Base-by-base conservation (phyloP, 352 stramenopile genomes). In the Pythium guiyangense region DNA sequence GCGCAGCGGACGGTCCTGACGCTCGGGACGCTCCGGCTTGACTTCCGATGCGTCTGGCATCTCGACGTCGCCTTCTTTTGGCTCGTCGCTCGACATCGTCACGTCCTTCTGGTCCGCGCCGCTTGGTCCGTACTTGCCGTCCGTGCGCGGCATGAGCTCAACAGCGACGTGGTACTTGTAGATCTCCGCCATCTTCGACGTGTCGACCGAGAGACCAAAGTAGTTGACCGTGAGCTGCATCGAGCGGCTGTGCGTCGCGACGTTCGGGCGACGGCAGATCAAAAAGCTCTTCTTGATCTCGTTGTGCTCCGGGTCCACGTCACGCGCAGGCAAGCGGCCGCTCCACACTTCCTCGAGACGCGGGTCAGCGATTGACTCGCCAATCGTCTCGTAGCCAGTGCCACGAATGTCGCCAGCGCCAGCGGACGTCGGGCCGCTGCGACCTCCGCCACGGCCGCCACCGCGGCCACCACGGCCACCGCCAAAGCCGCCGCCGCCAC, bases 111-210 rank as follows among this genome's bases (percentile, higher is more conserved):
- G 49, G 27, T 74, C 44, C 5, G 43, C 62, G n/a, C 63, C 71
- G 14, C 51, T 55, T 22, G 74, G 73, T n/a, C 77, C 79, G 46
- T 90, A 88, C 49, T 77, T 84, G 15, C 57, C 55, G 49, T 74
- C 63, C n/a, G 54, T 57, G 25, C 79, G 74, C 26, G 71, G 64
- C 18, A 73, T 75, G 11, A 74, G 75, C 31, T 79, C 69, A 6
- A 92, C 78, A 4, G 74, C 55, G 26, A 88, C 74, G 55, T 89
- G 77, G 52, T 92, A 92, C 57, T 90, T 89, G 60, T 86, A 88
- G 37, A 90, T 72, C 50, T 92, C 79, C 0, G 52, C 22, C 10
- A 66, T 62, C 4, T 44, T 66, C 18, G 60, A 54, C 39, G 14
- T 20, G 40, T 89, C 72, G 6, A 92, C 39, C n/a, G 69, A 71